Base-by-base conservation (phyloP, 2,329 filamentous ascomycete genomes). In the Bipolaris bicolor region DNA sequence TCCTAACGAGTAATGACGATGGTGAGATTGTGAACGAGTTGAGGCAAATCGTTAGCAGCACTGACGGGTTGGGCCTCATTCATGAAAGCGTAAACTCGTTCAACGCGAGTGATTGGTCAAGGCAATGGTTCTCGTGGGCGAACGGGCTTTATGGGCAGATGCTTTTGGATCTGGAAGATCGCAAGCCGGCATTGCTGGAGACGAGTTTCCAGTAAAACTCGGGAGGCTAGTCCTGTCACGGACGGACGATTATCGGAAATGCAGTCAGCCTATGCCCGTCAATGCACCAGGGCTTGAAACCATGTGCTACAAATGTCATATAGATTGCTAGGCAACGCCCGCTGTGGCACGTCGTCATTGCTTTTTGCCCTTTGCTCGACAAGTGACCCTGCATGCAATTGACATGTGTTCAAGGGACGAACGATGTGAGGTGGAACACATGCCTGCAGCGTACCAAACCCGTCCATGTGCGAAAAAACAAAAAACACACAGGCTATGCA, bases 81-180 rank as follows among this genome's bases (percentile, higher is more conserved):
- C 82, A 84, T 58, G 81, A 83, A 71, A 83, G 80, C 55, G 77
- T 83, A 59, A 81, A 81, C 59, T 76, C 74, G n/a, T 82, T 77
- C 61, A 79, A 83, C 59, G 66, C 67, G 31, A 75, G 64, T 15
- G 70, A 79, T 56, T 83, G 78, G 76, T 81, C 81, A 24, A 75
- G 82, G 57, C 80, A 81, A 58, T 83, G 81, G 73, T 82, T 83
- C 62, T 78, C 77, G 3, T 83, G 82, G 82, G 81, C 81, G 33
- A 84, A 82, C 63, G 81, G 79, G 10, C 66, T 83, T 54, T 83
- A 80, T 70, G 82, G 80, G 9, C 79, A 82, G 66, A 79, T 80
- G 78, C 77, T 83, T 22, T 52, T 83, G 24, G 78, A 81, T 55
- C 62, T 83, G 36, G 74, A 78, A 57, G 66, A 74, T 15, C 71